Percentiles rank a stretch among this genome's conserved stretches.
Evolutionary conservation across 73 alveolate genomes (phyloP).

Genomic region (Blepharisma stoltei): DNA sequence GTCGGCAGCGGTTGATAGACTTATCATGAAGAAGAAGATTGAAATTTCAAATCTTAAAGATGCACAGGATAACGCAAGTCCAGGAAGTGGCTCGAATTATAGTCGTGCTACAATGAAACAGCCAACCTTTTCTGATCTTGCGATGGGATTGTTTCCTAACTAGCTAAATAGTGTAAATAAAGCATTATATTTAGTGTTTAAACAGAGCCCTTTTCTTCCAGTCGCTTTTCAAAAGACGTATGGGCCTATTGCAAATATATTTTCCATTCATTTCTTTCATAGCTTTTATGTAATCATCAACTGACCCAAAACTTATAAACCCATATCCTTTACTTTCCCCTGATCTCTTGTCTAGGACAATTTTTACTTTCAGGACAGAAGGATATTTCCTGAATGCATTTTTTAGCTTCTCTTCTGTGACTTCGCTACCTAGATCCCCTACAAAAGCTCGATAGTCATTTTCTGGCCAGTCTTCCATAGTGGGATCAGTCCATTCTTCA

Average conservation of each 20-base stretch:
- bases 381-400: slow-evolving; percentile 90
- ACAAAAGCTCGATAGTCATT: slow-evolving; percentile 89
- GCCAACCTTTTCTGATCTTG: background rate
- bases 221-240: slow-evolving; percentile 69
- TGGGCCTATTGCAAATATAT: slow-evolving; percentile 93
- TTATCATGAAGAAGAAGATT: no score
- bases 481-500: slow-evolving; percentile 85
- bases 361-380: slow-evolving; percentile 83
- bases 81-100: slow-evolving; percentile 18
- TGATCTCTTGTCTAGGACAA: slow-evolving; percentile 82
- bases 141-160: no score
- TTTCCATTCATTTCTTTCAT: slow-evolving; percentile 96
- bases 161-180: no score
- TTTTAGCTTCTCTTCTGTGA: slow-evolving; percentile 83
- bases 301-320: slow-evolving; percentile 76
- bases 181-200: slow-evolving; percentile 15
- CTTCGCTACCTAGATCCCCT: slow-evolving; percentile 94
- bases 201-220: slow-evolving; percentile 78
- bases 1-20: no score
- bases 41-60: no score
- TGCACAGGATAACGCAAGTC: slow-evolving; percentile 15
- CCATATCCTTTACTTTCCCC: slow-evolving; percentile 94
- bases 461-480: slow-evolving; percentile 92
- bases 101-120: background rate
- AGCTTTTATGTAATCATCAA: slow-evolving; percentile 83